A percentile compares a stretch with the other conserved stretches of the same genome.
Evolutionary conservation across 2,329 filamentous ascomycete species (phyloP).

Genomic region (Talaromyces marneffei): DNA sequence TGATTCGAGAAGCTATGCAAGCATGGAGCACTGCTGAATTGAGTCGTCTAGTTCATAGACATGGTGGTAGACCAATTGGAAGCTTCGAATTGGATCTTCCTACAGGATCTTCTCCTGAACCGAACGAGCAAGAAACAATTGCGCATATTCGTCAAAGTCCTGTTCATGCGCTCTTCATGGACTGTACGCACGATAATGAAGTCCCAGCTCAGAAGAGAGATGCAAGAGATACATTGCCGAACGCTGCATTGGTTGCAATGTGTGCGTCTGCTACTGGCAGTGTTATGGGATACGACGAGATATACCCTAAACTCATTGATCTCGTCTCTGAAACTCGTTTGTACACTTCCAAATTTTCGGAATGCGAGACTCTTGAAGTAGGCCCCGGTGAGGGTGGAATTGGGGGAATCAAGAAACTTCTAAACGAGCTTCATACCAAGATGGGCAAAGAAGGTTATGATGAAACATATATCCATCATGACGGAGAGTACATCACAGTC

Average conservation of each 20-base stretch:
- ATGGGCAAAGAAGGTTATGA: constrained; percentile 95
- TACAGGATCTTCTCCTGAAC: constrained; percentile 47
- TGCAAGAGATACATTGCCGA: constrained; percentile 86
- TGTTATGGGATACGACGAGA: constrained; percentile 96
- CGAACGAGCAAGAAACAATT: constrained; percentile 55
- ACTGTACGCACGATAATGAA: constrained; percentile 98
- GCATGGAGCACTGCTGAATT: constrained; percentile 93
- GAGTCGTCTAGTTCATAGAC: constrained; percentile 84
- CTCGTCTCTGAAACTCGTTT: constrained; percentile 81
- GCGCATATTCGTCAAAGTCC: constrained; percentile 79
- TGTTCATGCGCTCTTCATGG: constrained; percentile 94
- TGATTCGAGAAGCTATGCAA: constrained; percentile 98
- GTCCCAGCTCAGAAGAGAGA: constrained; percentile 92
- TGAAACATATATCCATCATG: constrained; percentile 94
- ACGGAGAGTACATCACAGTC: constrained; percentile 92
- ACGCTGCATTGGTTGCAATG: constrained; percentile 91
- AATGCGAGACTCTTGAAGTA: constrained; percentile 46
- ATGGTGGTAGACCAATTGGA: constrained; percentile 89
- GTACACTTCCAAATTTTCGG: constrained; percentile 74
- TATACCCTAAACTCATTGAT: constrained; percentile 90
- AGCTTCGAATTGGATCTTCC: constrained; percentile 94
- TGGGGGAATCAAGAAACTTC: constrained; percentile 79
- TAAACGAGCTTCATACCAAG: constrained; percentile 89
- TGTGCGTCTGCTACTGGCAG: constrained; percentile 91
- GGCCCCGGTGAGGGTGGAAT: constrained; percentile 74